phyloP scores from a whole-genome alignment of 75 land plant genomes.

The Larix kaempferi region DNA sequence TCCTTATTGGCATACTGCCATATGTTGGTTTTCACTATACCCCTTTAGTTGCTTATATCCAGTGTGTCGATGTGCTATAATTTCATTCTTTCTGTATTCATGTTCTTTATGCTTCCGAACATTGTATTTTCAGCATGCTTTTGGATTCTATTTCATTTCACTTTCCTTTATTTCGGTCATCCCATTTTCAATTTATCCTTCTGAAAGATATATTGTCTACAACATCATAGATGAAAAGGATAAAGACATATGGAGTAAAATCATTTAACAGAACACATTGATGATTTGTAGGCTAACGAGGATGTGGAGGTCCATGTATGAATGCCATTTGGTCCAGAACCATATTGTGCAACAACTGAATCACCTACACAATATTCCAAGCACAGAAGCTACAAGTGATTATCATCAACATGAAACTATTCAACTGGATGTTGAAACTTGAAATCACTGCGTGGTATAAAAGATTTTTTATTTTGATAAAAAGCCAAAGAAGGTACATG shows the following conservation, averaged over 20 bases:
- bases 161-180: not conserved
- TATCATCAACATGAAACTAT: constrained; percentile 64
- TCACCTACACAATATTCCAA: constrained; percentile 31
- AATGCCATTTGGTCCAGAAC: constrained; percentile 64
- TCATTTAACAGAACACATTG: not conserved
- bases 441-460: constrained; percentile 62
- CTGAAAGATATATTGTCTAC: not conserved
- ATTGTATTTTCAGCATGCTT: not conserved
- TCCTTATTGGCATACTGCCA: not conserved
- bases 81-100: not conserved
- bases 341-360: constrained; percentile 51
- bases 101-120: not conserved
- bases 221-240: not conserved
- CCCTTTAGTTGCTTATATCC: not conserved
- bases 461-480: constrained; percentile 43
- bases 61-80: not conserved
- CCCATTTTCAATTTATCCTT: not conserved
- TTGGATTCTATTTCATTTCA: not conserved
- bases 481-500: constrained; percentile 59
- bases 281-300: constrained; percentile 46
- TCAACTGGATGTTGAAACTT: constrained; percentile 66
- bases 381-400: constrained; percentile 54
- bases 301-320: constrained; percentile 90
- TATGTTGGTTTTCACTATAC: not conserved
- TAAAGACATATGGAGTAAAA: not conserved